phyloP scores from a whole-genome alignment of 1,284 basidiomycete species.

The Caloboletus firmus region DNA sequence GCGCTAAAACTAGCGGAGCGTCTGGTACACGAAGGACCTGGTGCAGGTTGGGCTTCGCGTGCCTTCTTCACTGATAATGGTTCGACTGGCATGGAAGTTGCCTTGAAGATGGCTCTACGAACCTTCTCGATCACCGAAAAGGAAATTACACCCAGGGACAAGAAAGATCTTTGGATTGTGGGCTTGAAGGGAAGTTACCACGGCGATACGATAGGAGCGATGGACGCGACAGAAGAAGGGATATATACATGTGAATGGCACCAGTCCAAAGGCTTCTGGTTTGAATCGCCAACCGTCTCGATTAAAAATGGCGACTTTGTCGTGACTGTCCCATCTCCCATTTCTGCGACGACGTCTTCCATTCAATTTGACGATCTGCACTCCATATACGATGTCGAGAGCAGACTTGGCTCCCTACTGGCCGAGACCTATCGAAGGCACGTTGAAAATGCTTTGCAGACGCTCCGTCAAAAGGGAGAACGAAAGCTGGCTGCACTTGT shows the following conservation, averaged over 20 bases:
- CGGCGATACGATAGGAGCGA: conserved; percentile 96
- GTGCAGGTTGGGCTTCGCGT: conserved; percentile 85
- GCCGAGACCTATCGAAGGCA: conserved; percentile 65
- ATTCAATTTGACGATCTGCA: conserved; percentile 48
- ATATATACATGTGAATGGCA: conserved; percentile 99
- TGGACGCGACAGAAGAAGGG: conserved; percentile 92
- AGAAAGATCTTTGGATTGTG: conserved; percentile 74
- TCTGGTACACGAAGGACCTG: conserved; percentile 69
- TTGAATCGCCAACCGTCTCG: conserved; percentile 82
- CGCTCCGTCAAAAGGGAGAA: conserved; percentile 42
- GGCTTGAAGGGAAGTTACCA: conserved; percentile 95
- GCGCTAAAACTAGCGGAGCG: conserved; percentile 79
- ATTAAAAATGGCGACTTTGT: conserved; percentile 63
- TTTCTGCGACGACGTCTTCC: conserved; percentile 37
- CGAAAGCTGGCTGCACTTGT: conserved; percentile 72
- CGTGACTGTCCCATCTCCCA: conserved; percentile 59
- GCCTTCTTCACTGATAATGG: conserved; percentile 96
- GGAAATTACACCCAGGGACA: conserved; percentile 37
- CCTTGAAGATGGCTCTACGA: conserved; percentile 94
- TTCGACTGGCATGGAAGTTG: conserved; percentile 94
- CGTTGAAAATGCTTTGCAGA: conserved; percentile 57
- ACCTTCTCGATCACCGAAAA: conserved; percentile 54
- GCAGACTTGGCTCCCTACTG: conserved; percentile 61
- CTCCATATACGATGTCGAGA: conserved; percentile 72
- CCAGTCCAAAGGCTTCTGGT: conserved; percentile 88